Percentiles rank a stretch among this genome's conserved stretches.
phyloP scores from a whole-genome alignment of 129 eudicot species.

The Solidago caesia region DNA sequence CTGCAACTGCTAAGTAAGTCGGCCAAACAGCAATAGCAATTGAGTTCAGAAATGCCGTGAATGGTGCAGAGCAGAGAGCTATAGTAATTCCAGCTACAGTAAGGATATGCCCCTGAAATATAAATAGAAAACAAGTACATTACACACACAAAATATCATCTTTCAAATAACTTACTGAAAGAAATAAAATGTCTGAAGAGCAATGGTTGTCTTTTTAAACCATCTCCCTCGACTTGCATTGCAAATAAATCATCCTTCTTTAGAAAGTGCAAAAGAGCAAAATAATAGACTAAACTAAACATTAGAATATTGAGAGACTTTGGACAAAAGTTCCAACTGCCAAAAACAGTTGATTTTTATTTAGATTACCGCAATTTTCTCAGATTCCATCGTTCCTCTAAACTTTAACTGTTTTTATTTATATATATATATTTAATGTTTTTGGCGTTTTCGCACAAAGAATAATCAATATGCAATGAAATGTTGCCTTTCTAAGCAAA shows the following conservation, averaged over 20 bases:
- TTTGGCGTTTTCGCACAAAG: not conserved
- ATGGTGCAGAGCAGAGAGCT: conserved; percentile 82
- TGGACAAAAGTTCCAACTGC: not conserved
- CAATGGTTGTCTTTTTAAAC: not conserved
- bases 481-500: not conserved
- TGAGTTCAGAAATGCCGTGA: conserved; percentile 55
- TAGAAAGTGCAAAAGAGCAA: not conserved
- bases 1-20: conserved; percentile 72
- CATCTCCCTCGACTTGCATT: not conserved
- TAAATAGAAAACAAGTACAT: not conserved
- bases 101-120: conserved; percentile 76
- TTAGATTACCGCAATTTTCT: conserved; percentile 4
- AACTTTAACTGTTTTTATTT: not conserved
- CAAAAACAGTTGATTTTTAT: not conserved
- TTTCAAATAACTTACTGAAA: not conserved
- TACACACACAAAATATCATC: not conserved
- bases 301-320: not conserved
- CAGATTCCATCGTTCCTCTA: not conserved
- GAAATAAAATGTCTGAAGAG: not conserved
- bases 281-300: not conserved
- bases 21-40: conserved; percentile 90
- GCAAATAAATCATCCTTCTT: not conserved
- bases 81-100: conserved; percentile 75
- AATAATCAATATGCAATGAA: not conserved
- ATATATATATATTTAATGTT: not conserved